Base-by-base conservation (phyloP, 805 yeast species). In the Henningerozyma blattae region DNA sequence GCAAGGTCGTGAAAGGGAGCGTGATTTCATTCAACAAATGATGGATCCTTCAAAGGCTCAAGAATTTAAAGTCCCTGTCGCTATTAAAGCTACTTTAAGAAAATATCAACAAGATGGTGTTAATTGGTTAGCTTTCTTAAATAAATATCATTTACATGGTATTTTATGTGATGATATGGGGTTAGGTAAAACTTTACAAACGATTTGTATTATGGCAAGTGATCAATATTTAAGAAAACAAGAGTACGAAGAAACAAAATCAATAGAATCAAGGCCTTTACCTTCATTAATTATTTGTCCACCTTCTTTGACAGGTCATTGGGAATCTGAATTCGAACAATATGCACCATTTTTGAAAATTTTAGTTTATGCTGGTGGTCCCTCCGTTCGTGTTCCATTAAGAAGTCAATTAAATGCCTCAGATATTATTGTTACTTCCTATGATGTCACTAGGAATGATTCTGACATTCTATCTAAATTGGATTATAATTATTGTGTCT, bases 91-190 rank as follows among this genome's bases (percentile, higher is more conserved):
- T 0, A 84, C 93, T 1, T 67, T 91, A 42, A 74, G 99, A 54
- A 81, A 83, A 42, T 91, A 91, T 53, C 99, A 91, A 61, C 97
- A 91, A 55, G 97, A 91, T 40, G 99, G 99, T 58, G 93, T 91
- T 26, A 91, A 89, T 54, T 91, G 99, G 99, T 66, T 91, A 34
- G 95, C 95, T 7, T 91, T 91, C 52, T 68, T 91, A 49, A 91
- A 91, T 61, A 83, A 83, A 49, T 91, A 91, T 53, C 95, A 89
- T 56, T 64, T 91, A 34, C 99, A 91, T 61, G 99, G 99, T 34
- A 89, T 91, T 49, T 65, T 91, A 32, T 91, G 98, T 73, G 99
- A 91, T 56, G 99, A 91, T 74, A 91, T 91, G 99, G 99, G 99
- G 5, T 67, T 91, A 20, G 99, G 99, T 34, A 91, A 91, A 55